Evolutionary conservation across 2,329 filamentous ascomycete species (phyloP).

Genomic region (Fusarium succisae): DNA sequence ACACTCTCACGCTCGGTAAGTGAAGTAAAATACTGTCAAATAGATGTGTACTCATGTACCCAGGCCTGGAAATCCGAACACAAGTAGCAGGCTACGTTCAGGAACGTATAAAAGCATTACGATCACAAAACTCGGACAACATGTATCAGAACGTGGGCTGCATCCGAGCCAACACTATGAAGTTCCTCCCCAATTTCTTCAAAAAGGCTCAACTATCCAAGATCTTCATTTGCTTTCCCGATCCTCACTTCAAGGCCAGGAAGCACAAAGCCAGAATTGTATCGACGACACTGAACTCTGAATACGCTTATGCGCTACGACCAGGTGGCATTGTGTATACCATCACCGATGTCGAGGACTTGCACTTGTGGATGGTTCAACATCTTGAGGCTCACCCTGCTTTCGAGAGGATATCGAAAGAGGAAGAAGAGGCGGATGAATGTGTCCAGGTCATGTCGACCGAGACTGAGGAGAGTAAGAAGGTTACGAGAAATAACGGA

Average conservation of each 20-base stretch:
- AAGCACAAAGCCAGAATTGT: constrained; percentile 99
- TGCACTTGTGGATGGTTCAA: constrained; percentile 92
- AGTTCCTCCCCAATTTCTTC: constrained; percentile 99
- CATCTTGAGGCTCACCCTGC: constrained; percentile 82
- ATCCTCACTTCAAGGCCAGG: constrained; percentile 96
- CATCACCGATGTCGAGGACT: constrained; percentile 95
- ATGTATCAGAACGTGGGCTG: constrained; percentile 88
- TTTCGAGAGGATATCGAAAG: constrained; percentile 78
- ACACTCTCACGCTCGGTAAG: constrained; percentile 83
- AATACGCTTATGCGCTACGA: constrained; percentile 88
- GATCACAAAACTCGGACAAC: constrained; percentile 67
- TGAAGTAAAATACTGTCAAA: constrained; percentile 5
- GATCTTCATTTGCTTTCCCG: constrained; percentile 98
- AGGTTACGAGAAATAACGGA: constrained; percentile 90
- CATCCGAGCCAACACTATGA: constrained; percentile 96
- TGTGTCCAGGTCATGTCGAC: constrained; percentile 79
- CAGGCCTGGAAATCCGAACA: constrained; percentile 90
- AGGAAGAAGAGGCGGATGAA: constrained; percentile 73
- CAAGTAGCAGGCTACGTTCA: constrained; percentile 92
- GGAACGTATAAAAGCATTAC: constrained; percentile 84
- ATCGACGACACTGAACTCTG: constrained; percentile 84
- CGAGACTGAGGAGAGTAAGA: constrained; percentile 97
- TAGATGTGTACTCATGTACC: constrained; percentile 1
- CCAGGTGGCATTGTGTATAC: constrained; percentile 93
- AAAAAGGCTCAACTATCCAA: constrained; percentile 80